Base-by-base conservation (phyloP, 78 protist genomes). In the Dictyostelium capitatum region DNA sequence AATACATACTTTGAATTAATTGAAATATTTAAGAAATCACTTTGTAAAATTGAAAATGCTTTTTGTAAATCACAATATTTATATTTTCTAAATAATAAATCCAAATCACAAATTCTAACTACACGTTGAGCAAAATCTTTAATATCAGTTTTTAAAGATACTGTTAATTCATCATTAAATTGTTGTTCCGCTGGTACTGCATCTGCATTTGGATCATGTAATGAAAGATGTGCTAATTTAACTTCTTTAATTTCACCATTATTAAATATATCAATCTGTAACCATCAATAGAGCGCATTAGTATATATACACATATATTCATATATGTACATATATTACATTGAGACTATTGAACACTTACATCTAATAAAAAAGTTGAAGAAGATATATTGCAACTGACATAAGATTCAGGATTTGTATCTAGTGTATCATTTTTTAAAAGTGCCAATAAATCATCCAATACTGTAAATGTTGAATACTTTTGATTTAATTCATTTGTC, bases 381-480 rank as follows among this genome's bases (percentile, higher is more conserved):
- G 84, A 77, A 0, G 93, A 87, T 23, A 87, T 87, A 77, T 77
- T 87, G 48, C 93, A 87, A 77, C 79, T 87, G 46, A 30, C 62
- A 8, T 75, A 56, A 12, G 69, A 30, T 11, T 87, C 93, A 1
- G 81, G 25, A 23, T 28, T 19, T 6, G 64, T 48, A 47, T 77
- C 79, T 1, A 4, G 3, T 4, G 54, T 73, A 51, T 50, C 30
- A 9, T 79, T 77, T 25, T 43, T n/a, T 9, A 46, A 32, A n/a
- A 70, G 10, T 25, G 12, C 79, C 20, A 87, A 51, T 17, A 67
- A 67, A 8, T 87, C 93, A 9, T 87, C 79, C 46, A 87, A 62
- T 20, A 75, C 93, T 4, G 84, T 77, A 50, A 57, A 87, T 6
- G 83, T 65, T 25, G 83, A 82, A 50, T 65, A 87, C 47, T 78